phyloP scores from a whole-genome alignment of 148 eudicot genomes.

The Chenopodium suecicum region DNA sequence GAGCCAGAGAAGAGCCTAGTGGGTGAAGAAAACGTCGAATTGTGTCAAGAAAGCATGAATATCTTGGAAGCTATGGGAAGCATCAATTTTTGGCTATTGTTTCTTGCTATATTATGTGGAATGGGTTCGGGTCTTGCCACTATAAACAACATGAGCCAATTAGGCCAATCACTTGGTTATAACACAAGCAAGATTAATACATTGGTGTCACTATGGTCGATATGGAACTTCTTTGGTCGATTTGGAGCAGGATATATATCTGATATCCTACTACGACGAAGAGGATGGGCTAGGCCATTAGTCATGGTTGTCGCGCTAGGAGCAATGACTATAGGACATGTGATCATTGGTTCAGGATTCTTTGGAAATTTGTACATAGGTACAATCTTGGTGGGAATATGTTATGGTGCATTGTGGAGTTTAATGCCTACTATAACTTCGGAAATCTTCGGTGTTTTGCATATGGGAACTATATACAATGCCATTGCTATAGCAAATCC shows the following conservation, averaged over 20 bases:
- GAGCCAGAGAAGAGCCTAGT: constrained; percentile 22
- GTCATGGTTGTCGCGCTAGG: constrained; percentile 58
- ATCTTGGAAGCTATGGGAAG: constrained; percentile 56
- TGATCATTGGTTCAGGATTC: constrained; percentile 71
- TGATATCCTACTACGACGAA: constrained; percentile 54
- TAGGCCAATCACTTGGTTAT: constrained; percentile 75
- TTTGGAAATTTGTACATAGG: constrained; percentile 73
- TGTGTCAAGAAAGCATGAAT: constrained; percentile 41
- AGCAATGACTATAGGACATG: constrained; percentile 66
- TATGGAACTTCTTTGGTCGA: constrained; percentile 96
- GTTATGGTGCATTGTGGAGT: constrained; percentile 89
- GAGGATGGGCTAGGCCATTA: constrained; percentile 70
- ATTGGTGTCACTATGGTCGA: constrained; percentile 81
- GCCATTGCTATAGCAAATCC: constrained; percentile 80
- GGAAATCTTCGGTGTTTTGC: constrained; percentile 74
- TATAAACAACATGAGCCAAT: constrained; percentile 86
- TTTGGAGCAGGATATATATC: constrained; percentile 87
- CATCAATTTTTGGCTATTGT: constrained; percentile 77
- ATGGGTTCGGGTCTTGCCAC: constrained; percentile 94
- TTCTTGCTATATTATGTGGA: constrained; percentile 77
- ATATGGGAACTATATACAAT: constrained; percentile 92
- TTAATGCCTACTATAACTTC: constrained; percentile 84
- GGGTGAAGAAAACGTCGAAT: constrained; percentile 11
- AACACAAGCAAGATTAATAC: constrained; percentile 45
- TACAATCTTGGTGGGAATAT: constrained; percentile 68